Evolutionary conservation across 108 stramenopile genomes (phyloP).

Genomic region (Cyclotella choctawhatcheeana): DNA sequence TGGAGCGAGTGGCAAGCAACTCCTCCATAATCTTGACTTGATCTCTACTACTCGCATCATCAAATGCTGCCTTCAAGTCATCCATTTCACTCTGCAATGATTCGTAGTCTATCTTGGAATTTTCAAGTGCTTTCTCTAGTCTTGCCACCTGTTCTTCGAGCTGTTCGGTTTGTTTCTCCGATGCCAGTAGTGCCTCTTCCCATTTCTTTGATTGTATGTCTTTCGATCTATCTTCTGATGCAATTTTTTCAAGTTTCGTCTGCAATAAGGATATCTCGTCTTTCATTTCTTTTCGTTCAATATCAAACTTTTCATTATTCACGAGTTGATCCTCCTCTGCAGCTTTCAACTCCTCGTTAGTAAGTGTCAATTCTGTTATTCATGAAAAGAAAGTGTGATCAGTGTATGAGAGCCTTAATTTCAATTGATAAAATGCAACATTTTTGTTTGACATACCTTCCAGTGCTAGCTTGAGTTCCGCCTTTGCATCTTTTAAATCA

Average conservation of each 20-base stretch:
- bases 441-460: conserved; percentile 12
- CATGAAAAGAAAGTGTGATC: background rate
- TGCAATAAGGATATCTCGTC: conserved; percentile 68
- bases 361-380: conserved; percentile 38
- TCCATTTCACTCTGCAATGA: conserved; percentile 73
- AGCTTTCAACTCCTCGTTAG: conserved; percentile 72
- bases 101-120: conserved; percentile 75
- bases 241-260: conserved; percentile 51
- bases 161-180: conserved; percentile 36
- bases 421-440: background rate
- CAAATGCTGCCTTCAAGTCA: conserved; percentile 74
- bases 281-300: conserved; percentile 59
- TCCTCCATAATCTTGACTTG: conserved; percentile 46
- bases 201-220: conserved; percentile 62
- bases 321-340: conserved; percentile 70
- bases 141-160: conserved; percentile 62
- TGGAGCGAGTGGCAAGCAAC: conserved; percentile 41
- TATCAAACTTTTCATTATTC: conserved; percentile 44
- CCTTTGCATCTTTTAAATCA: conserved; percentile 65
- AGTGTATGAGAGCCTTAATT: conserved; percentile 1
- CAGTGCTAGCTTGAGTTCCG: conserved; percentile 56
- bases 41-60: conserved; percentile 57
- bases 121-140: conserved; percentile 70
- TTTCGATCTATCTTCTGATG: conserved; percentile 53
- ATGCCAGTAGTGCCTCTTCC: conserved; percentile 42